Evolutionary conservation across 345 rosid genomes (phyloP).

Genomic region (Salix dunnii): DNA sequence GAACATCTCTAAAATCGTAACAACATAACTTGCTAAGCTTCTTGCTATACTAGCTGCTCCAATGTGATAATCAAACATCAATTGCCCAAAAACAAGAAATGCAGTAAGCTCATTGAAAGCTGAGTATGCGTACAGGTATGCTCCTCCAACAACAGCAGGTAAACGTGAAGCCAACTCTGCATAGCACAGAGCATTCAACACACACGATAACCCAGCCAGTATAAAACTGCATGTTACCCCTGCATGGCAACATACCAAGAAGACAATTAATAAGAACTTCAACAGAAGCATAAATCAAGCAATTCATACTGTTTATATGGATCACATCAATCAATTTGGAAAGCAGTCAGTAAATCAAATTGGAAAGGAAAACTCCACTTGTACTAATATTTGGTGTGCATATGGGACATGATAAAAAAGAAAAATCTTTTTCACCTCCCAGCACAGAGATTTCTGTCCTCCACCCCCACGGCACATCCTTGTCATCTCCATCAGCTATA

Average conservation of each 20-base stretch:
- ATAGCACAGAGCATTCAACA: conserved; percentile 88
- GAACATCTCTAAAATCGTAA: conserved; percentile 65
- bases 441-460: no score
- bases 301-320: no score
- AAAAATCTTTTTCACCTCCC: no score
- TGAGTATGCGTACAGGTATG: conserved; percentile 72
- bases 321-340: not conserved
- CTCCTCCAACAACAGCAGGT: conserved; percentile 98
- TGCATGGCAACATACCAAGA: conserved; percentile 23
- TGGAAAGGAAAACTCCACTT: not conserved
- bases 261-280: not conserved
- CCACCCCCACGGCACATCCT: not conserved
- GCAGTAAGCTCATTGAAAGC: conserved; percentile 93
- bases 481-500: not conserved
- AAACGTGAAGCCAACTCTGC: conserved; percentile 86
- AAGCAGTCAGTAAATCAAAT: not conserved
- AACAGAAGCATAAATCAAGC: not conserved
- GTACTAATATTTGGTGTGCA: no score
- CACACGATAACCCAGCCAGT: conserved; percentile 85
- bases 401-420: no score
- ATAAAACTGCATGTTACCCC: conserved; percentile 85
- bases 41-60: conserved; percentile 97
- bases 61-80: conserved; percentile 92
- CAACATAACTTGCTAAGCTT: conserved; percentile 79
- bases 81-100: conserved; percentile 84